phyloP scores from a whole-genome alignment of 1,139 yeast genomes.

The Hyphopichia buzzinii region DNA sequence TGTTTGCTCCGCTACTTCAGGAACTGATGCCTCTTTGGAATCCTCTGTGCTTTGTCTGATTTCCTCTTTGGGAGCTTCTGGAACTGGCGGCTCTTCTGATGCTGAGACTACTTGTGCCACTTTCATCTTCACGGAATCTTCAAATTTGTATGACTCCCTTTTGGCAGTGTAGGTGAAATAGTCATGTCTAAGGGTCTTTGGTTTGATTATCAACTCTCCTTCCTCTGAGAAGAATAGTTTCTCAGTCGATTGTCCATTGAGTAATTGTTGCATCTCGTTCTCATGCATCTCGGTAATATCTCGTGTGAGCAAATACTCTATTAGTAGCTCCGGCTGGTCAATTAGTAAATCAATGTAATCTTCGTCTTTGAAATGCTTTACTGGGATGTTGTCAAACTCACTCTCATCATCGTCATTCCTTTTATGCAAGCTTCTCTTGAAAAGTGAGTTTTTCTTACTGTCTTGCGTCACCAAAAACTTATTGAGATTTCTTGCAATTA shows the following conservation, averaged over 20 bases:
- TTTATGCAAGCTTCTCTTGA: not conserved
- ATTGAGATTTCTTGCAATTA: slow-evolving; percentile 16
- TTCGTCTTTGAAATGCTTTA: slow-evolving; percentile 24
- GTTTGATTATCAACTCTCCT: slow-evolving; percentile 11
- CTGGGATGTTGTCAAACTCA: slow-evolving; percentile 12
- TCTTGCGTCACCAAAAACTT: slow-evolving; percentile 14
- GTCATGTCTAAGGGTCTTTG: slow-evolving; percentile 25
- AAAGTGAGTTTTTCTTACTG: slow-evolving; percentile 3
- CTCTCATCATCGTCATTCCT: slow-evolving; percentile 8
- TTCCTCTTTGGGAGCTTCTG: no score
- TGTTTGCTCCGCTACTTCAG: not conserved
- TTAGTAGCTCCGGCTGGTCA: slow-evolving; percentile 17
- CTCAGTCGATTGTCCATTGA: slow-evolving; percentile 15
- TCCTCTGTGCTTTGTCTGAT: no score
- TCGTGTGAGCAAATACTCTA: slow-evolving; percentile 30
- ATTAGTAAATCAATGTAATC: slow-evolving; percentile 27
- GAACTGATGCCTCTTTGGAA: no score
- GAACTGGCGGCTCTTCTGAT: no score
- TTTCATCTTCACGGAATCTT: slow-evolving; percentile 5
- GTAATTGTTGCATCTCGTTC: slow-evolving; percentile 22
- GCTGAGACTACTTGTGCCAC: slow-evolving; percentile 5
- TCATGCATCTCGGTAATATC: slow-evolving; percentile 33
- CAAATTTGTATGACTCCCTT: slow-evolving; percentile 9
- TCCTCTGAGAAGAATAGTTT: not conserved
- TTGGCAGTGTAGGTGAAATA: slow-evolving; percentile 12